Evolutionary conservation across 129 eudicot species (phyloP).

Genomic region (Flaveria sonorensis): DNA sequence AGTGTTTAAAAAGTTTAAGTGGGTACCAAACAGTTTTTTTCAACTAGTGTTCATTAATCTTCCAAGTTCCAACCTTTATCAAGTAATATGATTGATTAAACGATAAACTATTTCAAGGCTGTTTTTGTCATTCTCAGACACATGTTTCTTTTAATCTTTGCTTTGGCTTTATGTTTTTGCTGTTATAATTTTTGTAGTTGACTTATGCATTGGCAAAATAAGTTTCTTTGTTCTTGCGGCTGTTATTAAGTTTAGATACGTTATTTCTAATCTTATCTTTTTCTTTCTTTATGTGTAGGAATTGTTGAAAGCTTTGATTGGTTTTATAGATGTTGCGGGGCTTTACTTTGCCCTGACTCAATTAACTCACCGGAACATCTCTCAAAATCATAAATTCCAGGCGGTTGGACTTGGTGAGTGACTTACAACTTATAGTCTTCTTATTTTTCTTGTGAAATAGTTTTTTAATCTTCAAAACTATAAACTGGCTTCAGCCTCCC

Average conservation of each 20-base stretch:
- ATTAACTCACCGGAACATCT: slow-evolving; percentile 89
- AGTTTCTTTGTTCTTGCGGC: background rate
- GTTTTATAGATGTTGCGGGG: slow-evolving; percentile 94
- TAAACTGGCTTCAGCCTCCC: background rate
- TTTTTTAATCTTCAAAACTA: background rate
- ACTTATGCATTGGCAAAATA: background rate
- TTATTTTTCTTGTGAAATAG: background rate
- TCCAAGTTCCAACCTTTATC: no score
- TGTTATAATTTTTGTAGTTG: background rate
- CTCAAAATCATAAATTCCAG: slow-evolving; percentile 97
- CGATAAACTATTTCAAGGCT: background rate
- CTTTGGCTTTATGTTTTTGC: background rate
- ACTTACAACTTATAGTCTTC: slow-evolving; percentile 21
- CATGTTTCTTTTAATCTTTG: background rate
- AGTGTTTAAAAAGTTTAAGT: background rate
- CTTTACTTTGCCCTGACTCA: slow-evolving; percentile 96
- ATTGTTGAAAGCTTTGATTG: slow-evolving; percentile 83
- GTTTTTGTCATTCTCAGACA: background rate
- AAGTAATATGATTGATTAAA: slow-evolving; percentile 1
- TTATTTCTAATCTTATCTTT: background rate
- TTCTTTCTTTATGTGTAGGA: slow-evolving; percentile 50
- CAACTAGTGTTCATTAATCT: background rate
- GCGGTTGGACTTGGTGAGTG: slow-evolving; percentile 97
- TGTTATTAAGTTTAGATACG: background rate
- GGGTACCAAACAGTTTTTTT: slow-evolving; percentile 2